These are phyloP conservation scores for Polyporus arcularius DNA, from an alignment of 768 basidiomycete genomes.

Conservation along the genomic window DNA sequence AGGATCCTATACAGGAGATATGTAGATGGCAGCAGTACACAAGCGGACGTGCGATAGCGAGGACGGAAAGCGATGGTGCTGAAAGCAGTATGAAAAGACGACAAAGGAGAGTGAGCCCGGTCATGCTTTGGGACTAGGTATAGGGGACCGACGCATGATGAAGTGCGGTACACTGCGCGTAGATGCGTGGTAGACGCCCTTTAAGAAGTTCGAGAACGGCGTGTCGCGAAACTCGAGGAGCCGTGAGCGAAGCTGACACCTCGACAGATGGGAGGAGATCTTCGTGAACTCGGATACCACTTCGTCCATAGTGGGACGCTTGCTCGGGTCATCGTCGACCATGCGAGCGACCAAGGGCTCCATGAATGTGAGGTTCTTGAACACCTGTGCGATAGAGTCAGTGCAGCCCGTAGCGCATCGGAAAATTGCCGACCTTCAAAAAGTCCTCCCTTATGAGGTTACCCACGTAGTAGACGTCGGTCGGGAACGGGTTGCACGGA, in stretches of 20 bases:
- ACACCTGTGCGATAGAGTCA: background rate
- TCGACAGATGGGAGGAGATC: too few relatives aligned
- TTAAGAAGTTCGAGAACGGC: too few relatives aligned
- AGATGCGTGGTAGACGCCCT: too few relatives aligned
- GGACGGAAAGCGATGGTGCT: too few relatives aligned
- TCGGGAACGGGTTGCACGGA: conserved; percentile 25
- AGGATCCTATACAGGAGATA: too few relatives aligned
- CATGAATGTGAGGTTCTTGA: conserved; percentile 26
- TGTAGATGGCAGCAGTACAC: too few relatives aligned
- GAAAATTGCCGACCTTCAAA: background rate
- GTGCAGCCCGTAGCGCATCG: background rate
- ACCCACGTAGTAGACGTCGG: conserved; percentile 25
- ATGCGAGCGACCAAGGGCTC: conserved; percentile 25
- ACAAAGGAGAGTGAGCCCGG: background rate
- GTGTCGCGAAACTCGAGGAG: too few relatives aligned
- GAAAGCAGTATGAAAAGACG: background rate
- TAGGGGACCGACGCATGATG: too few relatives aligned
- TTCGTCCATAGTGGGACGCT: conserved; percentile 25
- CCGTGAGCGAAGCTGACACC: too few relatives aligned
- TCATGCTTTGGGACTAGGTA: background rate
- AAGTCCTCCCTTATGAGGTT: conserved; percentile 14
- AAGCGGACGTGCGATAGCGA: too few relatives aligned
- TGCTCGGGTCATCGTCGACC: conserved; percentile 24
- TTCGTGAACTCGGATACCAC: background rate
- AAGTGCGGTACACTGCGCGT: too few relatives aligned